Conservation (phyloP, 176 grass and related monocot species). For the Phyllostachys edulis region DNA sequence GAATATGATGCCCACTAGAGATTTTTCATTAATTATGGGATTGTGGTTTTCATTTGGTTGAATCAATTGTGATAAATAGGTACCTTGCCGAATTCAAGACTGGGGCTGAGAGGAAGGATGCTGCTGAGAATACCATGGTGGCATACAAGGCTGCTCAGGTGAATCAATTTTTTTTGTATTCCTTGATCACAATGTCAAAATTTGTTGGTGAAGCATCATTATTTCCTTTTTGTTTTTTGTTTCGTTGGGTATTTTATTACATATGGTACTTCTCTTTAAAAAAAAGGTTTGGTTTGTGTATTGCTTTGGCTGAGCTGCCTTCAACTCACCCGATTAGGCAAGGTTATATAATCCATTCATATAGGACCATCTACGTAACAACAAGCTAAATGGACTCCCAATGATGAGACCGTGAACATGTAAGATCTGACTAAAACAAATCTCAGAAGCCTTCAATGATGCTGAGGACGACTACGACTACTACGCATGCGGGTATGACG, state of each 20-base stretch:
- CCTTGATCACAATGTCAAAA: neutral
- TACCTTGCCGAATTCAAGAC: slow-evolving; percentile 85
- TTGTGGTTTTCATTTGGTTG: slow-evolving; percentile 17
- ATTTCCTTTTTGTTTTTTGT: neutral
- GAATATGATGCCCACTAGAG: neutral
- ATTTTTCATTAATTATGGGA: neutral
- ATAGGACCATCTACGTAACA: no score
- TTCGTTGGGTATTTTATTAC: neutral
- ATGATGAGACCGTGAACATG: no score
- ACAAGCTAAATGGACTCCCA: no score
- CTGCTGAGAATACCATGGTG: slow-evolving; percentile 73
- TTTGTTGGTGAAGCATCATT: neutral
- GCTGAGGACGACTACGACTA: no score
- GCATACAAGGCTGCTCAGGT: slow-evolving; percentile 88
- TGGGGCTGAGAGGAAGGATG: slow-evolving; percentile 74
- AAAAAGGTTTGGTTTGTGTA: slow-evolving; percentile 13
- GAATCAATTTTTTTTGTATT: neutral
- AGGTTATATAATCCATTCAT: no score
- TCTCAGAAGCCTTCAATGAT: no score
- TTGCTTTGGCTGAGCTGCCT: slow-evolving; percentile 72
- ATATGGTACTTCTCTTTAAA: neutral
- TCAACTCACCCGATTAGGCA: slow-evolving; percentile 73
- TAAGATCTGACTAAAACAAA: no score
- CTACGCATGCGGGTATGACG: no score
- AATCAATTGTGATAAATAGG: slow-evolving; percentile 52